Percentiles rank a stretch among this genome's conserved stretches.
Conservation (phyloP, 352 stramenopile species). For the Globisporangium spinosum region DNA sequence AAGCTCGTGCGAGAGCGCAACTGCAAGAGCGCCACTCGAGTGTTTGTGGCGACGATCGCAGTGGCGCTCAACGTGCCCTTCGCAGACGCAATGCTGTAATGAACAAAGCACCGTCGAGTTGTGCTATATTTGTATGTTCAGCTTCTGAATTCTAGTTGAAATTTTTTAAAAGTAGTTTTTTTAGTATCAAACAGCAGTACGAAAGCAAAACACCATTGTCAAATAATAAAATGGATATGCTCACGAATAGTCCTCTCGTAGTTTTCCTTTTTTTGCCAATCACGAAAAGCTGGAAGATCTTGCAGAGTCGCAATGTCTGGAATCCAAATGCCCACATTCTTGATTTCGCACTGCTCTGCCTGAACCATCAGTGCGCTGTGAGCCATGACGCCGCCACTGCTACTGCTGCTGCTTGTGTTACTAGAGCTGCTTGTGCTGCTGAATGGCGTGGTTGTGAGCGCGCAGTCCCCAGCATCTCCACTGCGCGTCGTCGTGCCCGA, state of each 20-base stretch:
- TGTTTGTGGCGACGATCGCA: neutral
- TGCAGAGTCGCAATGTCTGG: neutral
- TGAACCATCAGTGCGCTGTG: neutral
- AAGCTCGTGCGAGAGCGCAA: neutral
- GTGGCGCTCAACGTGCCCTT: neutral
- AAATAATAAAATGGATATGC: no score
- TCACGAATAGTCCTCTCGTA: no score
- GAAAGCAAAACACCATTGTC: no score
- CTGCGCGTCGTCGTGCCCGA: conserved; percentile 28
- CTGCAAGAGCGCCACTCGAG: neutral
- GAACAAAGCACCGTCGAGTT: no score
- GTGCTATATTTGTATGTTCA: no score
- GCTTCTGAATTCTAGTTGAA: no score
- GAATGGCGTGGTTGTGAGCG: neutral
- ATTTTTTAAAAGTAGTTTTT: no score
- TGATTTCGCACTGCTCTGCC: neutral
- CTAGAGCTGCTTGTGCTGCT: neutral
- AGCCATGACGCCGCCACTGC: neutral
- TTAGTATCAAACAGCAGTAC: no score
- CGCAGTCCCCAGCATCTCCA: neutral
- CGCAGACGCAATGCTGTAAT: neutral
- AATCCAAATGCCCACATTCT: neutral
- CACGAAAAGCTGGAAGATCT: neutral
- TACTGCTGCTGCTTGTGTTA: neutral
- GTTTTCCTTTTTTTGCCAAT: no score